Conservation (phyloP, 2,329 filamentous ascomycete genomes). For the Ophiostoma pallidulum region DNA sequence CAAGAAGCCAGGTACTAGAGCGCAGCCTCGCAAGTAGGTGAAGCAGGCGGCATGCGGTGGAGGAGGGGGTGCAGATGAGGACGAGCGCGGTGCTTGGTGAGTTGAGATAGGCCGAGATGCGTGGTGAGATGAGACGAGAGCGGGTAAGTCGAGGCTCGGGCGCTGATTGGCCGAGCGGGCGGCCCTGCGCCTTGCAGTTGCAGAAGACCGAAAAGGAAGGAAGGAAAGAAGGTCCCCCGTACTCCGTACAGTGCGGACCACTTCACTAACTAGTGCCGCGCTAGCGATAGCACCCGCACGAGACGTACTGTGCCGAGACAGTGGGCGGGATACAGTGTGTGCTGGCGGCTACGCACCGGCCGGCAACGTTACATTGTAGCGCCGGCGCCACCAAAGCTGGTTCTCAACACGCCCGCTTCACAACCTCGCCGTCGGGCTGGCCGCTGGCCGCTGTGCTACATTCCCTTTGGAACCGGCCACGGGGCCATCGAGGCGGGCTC, state of each 20-base stretch:
- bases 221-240: background rate
- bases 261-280: background rate
- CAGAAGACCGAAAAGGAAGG: background rate
- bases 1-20: background rate
- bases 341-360: conserved; percentile 1
- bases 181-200: background rate
- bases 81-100: background rate
- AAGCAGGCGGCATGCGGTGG: background rate
- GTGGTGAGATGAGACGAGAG: conserved; percentile 4
- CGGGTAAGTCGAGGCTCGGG: conserved; percentile 2
- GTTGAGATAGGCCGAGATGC: conserved; percentile 4
- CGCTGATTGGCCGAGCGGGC: conserved; percentile 4
- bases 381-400: background rate
- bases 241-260: background rate
- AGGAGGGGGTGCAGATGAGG: background rate
- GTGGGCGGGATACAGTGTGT: conserved; percentile 1
- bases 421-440: background rate
- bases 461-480: background rate
- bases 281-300: background rate
- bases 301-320: background rate
- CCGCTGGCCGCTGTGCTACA: background rate
- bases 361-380: conserved; percentile 9
- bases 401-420: background rate
- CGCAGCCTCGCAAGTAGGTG: background rate
- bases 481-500: background rate